These are phyloP conservation scores for Colletotrichum siamense DNA, from an alignment of 2,329 filamentous ascomycete genomes.

Conservation along the genomic window DNA sequence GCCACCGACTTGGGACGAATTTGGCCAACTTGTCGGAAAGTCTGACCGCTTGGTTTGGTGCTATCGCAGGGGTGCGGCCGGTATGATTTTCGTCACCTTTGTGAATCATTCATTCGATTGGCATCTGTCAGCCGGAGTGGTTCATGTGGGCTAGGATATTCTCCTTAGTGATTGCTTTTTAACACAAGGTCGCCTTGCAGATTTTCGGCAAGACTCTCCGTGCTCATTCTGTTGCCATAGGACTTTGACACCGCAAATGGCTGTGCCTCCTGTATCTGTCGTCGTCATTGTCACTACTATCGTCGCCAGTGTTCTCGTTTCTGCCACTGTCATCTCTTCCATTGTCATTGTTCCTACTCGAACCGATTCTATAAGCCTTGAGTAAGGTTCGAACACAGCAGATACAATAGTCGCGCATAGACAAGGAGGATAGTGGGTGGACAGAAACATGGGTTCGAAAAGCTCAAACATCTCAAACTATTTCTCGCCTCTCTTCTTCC, in stretches of 20 bases:
- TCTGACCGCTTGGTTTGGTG: neutral
- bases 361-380: accelerated
- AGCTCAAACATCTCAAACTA: neutral
- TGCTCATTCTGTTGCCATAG: neutral
- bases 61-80: neutral
- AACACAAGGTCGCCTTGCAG: neutral
- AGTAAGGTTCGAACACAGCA: slow-evolving; percentile 32
- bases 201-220: neutral
- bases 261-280: neutral
- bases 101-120: neutral
- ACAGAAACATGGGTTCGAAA: neutral
- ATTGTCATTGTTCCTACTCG: neutral
- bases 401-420: neutral
- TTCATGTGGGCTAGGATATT: neutral
- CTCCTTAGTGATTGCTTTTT: neutral
- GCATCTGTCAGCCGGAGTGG: neutral
- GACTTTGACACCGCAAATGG: neutral
- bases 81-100: neutral
- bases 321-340: neutral
- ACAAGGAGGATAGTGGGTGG: neutral
- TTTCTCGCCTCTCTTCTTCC: neutral
- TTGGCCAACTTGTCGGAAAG: neutral
- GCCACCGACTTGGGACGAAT: neutral
- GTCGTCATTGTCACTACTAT: neutral
- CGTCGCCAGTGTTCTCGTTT: neutral